Evolutionary conservation across 1,284 basidiomycete species (phyloP), one percentile per base, ranked within the genome.

Genomic region (Rhodotorula sp.): DNA sequence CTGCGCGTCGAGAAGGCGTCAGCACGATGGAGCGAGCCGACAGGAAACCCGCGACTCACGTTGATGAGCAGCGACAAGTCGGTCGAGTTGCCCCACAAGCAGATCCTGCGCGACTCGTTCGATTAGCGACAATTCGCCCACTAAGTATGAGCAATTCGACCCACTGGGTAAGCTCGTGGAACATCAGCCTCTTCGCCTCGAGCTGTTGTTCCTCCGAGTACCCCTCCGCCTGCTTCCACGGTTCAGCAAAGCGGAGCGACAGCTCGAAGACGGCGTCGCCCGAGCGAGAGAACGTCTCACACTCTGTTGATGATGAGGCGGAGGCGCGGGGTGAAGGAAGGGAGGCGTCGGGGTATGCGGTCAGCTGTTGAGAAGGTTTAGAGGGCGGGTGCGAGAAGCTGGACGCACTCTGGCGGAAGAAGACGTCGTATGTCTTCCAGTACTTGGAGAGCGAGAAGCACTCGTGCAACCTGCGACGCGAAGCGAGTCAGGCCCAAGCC

Each of bases 21-120:
- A 48, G 34, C 19, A 10, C 15, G 4, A 29, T 1, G 15, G 9
- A 1, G 53, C 6, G 8, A 27, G 1, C 2, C 4, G 8, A 13
- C 10, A 9, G n/a, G 30, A 22, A 11, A 13, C 2, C 6, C 24
- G 54, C 30, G 10, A 68, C 76, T 47, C 63, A 80, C 78, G 83
- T 98, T 93, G 82, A 97, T 98, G 65, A 98, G 85, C 46, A 98
- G 86, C 4, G 92, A 95, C 64, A 98, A 84, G 81, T 98, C 94
- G 67, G 95, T 98, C n/a, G 92, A 91, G 82, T 95, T 95, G 24
- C 92, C 92, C 30, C 70, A 71, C 15, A 95, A 84, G 78, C 92
- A 94, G 67, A 96, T 54, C 52, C n/a, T 48, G 22, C 39, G 39
- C 39, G 19, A 8, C 36, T 13, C 36, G 36, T 8, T 6, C 36